These are phyloP conservation scores for Termitomyces eurrhizus DNA, from an alignment of 768 basidiomycete genomes.

Conservation along the genomic window DNA sequence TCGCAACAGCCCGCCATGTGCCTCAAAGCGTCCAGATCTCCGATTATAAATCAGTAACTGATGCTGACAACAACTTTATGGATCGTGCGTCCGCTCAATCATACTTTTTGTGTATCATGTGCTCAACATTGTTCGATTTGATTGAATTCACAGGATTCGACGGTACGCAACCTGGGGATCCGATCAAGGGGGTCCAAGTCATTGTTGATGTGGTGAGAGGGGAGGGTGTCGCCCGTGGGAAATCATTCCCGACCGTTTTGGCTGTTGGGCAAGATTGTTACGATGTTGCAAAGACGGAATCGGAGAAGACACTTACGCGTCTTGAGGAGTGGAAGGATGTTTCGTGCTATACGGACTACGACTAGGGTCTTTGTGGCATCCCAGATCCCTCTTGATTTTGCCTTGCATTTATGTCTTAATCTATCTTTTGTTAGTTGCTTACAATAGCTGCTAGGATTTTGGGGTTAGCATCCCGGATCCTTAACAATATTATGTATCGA, in stretches of 20 bases:
- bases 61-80: conserved; percentile 21
- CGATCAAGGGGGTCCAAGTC: conserved; percentile 28
- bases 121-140: not conserved
- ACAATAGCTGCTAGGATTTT: too few species aligned
- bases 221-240: conserved; percentile 36
- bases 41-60: conserved; percentile 26
- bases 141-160: too few species aligned
- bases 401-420: too few species aligned
- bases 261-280: conserved; percentile 2
- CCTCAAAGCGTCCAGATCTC: conserved; percentile 27
- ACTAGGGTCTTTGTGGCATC: not conserved
- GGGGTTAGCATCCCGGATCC: too few species aligned
- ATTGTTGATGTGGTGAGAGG: conserved; percentile 25
- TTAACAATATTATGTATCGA: too few species aligned
- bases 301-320: conserved; percentile 10
- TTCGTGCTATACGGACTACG: not conserved
- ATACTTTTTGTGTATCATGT: too few species aligned
- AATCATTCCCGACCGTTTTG: conserved; percentile 35
- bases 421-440: too few species aligned
- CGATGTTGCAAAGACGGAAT: not conserved
- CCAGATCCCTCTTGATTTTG: not conserved
- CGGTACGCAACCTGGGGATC: conserved; percentile 15
- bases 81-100: conserved; percentile 17
- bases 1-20: conserved; percentile 23
- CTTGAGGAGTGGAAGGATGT: conserved; percentile 23